phyloP scores from a whole-genome alignment of 305 asterid species.

The Petunia hybrid region DNA sequence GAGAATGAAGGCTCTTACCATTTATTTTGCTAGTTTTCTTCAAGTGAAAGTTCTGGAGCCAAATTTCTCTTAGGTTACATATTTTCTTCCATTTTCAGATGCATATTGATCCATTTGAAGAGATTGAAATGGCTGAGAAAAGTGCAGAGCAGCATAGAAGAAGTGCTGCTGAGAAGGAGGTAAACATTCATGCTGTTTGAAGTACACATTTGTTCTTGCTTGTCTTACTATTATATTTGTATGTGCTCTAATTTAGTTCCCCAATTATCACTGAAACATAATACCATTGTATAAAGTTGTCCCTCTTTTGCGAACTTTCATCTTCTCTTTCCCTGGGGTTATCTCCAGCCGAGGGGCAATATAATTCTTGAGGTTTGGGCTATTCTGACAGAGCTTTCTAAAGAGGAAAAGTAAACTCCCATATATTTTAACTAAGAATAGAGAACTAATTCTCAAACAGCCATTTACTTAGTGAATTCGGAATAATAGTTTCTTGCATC shows the following conservation, averaged over 20 bases:
- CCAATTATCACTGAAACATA: not conserved
- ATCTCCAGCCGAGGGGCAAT: not conserved
- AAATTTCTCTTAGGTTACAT: constrained; percentile 29
- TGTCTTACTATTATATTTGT: constrained; percentile 20
- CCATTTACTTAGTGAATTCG: not conserved
- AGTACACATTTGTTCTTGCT: constrained; percentile 28
- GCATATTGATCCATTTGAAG: constrained; percentile 95
- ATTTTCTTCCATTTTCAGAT: constrained; percentile 51
- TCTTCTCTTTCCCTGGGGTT: not conserved
- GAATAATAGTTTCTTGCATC: too few species aligned
- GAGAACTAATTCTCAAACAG: too few species aligned
- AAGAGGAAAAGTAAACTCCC: not conserved
- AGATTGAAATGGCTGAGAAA: constrained; percentile 76
- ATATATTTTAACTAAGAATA: not conserved
- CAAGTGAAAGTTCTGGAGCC: constrained; percentile 25
- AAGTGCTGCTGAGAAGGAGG: constrained; percentile 94
- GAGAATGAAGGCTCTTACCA: constrained; percentile 1
- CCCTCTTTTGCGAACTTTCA: not conserved
- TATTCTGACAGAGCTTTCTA: not conserved
- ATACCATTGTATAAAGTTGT: not conserved
- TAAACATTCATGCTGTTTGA: constrained; percentile 51
- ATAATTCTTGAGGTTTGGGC: not conserved
- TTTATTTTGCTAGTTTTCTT: constrained; percentile 9
- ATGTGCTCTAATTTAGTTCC: constrained; percentile 4
- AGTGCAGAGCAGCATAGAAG: constrained; percentile 96